Percentiles rank a stretch among this genome's conserved stretches.
phyloP scores from a whole-genome alignment of 2,329 filamentous ascomycete species.

The Xylaria sp. region DNA sequence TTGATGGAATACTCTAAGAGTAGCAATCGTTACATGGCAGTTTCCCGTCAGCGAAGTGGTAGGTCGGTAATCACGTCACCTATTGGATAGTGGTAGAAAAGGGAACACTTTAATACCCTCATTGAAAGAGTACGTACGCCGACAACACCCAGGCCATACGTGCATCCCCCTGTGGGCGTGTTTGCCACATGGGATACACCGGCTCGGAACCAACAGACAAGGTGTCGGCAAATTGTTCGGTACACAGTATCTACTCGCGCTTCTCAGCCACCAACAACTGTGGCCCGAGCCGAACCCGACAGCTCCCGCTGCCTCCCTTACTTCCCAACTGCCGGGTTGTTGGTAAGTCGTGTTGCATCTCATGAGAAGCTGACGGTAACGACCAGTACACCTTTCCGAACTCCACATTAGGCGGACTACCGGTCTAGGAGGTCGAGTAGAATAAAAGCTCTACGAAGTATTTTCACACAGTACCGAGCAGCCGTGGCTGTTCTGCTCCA shows the following conservation, averaged over 20 bases:
- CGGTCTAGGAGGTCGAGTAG: background rate
- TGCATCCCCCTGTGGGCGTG: no score
- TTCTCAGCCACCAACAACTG: no score
- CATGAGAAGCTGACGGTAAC: background rate
- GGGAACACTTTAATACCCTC: background rate
- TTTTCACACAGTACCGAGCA: background rate
- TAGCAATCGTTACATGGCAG: background rate
- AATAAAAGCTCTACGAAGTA: background rate
- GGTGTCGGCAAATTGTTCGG: no score
- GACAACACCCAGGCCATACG: background rate
- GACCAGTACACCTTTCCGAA: background rate
- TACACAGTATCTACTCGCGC: no score
- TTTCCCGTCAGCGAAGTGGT: background rate
- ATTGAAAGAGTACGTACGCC: background rate
- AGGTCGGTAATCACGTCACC: background rate
- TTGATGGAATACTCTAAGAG: background rate
- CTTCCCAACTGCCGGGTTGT: background rate
- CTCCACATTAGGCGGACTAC: background rate
- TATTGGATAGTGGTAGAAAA: background rate
- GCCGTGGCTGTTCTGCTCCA: background rate
- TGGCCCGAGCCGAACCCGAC: no score
- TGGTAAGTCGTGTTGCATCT: conserved; percentile 9
- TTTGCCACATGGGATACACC: no score
- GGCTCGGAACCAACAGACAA: no score
- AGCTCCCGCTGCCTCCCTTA: no score